Evolutionary conservation across 2,329 filamentous ascomycete genomes (phyloP).

Genomic region (Macrophomina phaseolina): DNA sequence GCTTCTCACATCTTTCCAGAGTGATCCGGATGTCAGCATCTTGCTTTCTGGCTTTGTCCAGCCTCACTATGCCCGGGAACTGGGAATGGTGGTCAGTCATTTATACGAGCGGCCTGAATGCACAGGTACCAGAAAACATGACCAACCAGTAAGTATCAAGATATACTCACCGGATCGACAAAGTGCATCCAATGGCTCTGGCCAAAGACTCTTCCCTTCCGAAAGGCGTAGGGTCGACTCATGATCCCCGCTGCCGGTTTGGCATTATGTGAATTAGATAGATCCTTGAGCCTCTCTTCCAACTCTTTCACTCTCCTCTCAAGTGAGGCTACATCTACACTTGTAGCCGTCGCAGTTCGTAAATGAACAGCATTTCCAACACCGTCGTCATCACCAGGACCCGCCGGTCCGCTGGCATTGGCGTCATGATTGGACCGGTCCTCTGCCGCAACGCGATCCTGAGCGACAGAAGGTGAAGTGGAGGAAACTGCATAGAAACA

Average conservation of each 20-base stretch:
- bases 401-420: too few relatives aligned
- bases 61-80: not conserved
- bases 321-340: not conserved
- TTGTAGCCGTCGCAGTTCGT: not conserved
- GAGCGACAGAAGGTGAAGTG: not conserved
- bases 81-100: slow-evolving; percentile 23
- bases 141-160: not conserved
- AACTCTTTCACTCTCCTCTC: not conserved
- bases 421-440: too few relatives aligned
- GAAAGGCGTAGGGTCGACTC: not conserved
- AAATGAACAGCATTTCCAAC: not conserved
- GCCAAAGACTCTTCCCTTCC: slow-evolving; percentile 55
- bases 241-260: slow-evolving; percentile 24
- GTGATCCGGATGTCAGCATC: not conserved
- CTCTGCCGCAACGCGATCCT: too few relatives aligned
- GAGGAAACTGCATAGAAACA: slow-evolving; percentile 28
- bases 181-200: slow-evolving; percentile 61
- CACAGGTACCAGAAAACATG: not conserved
- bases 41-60: not conserved
- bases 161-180: slow-evolving; percentile 50
- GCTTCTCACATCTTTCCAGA: slow-evolving; percentile 26
- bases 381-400: too few relatives aligned
- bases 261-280: not conserved
- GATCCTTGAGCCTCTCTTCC: not conserved
- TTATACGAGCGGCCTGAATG: slow-evolving; percentile 15